phyloP scores from a whole-genome alignment of 2,329 filamentous ascomycete species.

The Didymella lethalis region DNA sequence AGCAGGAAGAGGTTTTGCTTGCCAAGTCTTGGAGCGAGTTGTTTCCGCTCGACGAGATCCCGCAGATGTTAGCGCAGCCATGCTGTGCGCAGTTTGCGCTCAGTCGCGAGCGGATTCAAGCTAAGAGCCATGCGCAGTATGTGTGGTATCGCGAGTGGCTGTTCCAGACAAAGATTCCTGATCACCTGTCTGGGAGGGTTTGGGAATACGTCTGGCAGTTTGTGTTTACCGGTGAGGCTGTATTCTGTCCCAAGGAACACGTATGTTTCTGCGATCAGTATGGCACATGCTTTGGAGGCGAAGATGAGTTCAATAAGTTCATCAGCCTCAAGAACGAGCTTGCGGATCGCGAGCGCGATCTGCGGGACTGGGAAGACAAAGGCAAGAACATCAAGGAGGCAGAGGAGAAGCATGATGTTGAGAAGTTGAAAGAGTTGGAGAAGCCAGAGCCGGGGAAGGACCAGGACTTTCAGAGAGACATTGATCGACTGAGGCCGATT shows the following conservation, averaged over 20 bases:
- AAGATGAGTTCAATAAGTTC: conserved; percentile 59
- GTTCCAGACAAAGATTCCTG: conserved; percentile 62
- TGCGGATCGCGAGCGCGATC: conserved; percentile 52
- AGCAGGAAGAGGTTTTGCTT: conserved; percentile 56
- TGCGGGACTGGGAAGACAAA: conserved; percentile 54
- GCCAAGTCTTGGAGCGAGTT: conserved; percentile 57
- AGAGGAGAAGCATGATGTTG: conserved; percentile 44
- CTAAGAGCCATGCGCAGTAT: conserved; percentile 62
- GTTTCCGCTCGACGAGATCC: conserved; percentile 58
- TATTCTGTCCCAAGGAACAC: conserved; percentile 61
- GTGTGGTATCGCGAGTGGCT: conserved; percentile 68
- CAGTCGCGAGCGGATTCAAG: conserved; percentile 63
- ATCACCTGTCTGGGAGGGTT: conserved; percentile 65
- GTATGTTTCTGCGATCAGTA: conserved; percentile 71
- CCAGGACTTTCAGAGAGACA: conserved; percentile 53
- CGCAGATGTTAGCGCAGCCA: conserved; percentile 63
- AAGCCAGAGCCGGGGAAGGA: conserved; percentile 53
- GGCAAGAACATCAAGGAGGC: conserved; percentile 48
- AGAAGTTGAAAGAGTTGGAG: conserved; percentile 42
- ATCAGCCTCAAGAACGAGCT: conserved; percentile 56
- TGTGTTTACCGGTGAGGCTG: conserved; percentile 62
- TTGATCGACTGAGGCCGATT: conserved; percentile 54
- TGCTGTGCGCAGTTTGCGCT: conserved; percentile 72
- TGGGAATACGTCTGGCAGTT: conserved; percentile 73
- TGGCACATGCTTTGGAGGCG: conserved; percentile 66